phyloP scores from a whole-genome alignment of 768 basidiomycete genomes.

The Kwoniella europaea region DNA sequence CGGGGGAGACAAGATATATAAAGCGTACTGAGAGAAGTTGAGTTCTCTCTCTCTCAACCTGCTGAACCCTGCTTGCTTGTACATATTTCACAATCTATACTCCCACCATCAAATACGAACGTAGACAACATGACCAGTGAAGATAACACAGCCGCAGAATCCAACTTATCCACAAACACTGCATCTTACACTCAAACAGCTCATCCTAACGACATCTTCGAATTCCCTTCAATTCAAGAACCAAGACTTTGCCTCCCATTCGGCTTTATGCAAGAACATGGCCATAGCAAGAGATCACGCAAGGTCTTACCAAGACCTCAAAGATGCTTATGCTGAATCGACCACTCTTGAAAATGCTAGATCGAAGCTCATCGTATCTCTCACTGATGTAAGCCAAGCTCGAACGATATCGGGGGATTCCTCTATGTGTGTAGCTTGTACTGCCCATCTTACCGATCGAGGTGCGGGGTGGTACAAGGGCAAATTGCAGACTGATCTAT shows the following conservation, averaged over 20 bases:
- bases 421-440: neutral
- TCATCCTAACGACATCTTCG: neutral
- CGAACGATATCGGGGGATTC: neutral
- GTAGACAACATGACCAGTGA: too few relatives aligned
- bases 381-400: neutral
- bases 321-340: neutral
- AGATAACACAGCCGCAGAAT: too few relatives aligned
- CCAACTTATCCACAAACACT: too few relatives aligned
- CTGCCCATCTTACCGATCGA: neutral
- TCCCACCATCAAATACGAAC: too few relatives aligned
- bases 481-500: constrained; percentile 4
- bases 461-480: neutral
- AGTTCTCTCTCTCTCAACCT: too few relatives aligned
- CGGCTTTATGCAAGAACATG: neutral
- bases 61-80: too few relatives aligned
- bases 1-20: too few relatives aligned
- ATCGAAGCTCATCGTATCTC: neutral
- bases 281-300: neutral
- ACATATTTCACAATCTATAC: too few relatives aligned
- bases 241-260: neutral
- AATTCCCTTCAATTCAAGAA: neutral
- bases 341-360: neutral
- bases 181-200: neutral
- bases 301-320: neutral
- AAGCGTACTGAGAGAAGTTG: too few relatives aligned